Evolutionary conservation across 768 basidiomycete species (phyloP).

Genomic region (Clathrus columnatus): DNA sequence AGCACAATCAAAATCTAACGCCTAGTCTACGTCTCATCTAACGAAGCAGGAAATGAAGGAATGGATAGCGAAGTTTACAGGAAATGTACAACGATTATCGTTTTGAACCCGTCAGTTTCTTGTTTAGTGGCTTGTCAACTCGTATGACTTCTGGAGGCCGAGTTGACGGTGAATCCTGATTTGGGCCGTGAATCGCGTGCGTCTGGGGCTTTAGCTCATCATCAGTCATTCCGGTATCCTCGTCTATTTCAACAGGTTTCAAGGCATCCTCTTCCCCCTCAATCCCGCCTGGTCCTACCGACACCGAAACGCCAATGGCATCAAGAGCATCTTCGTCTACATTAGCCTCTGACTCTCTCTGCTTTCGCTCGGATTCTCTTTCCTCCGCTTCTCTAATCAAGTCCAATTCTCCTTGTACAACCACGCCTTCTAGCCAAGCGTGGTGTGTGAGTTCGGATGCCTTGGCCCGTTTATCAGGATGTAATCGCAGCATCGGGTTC

Average conservation of each 20-base stretch:
- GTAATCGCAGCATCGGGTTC: conserved; percentile 81
- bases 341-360: conserved; percentile 24
- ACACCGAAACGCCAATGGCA: conserved; percentile 81
- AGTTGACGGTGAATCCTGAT: not conserved
- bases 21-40: too few species aligned
- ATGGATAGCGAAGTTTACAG: too few species aligned
- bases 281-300: conserved; percentile 63
- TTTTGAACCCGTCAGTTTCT: conserved; percentile 1
- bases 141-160: conserved; percentile 1
- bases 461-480: conserved; percentile 81
- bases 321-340: conserved; percentile 74
- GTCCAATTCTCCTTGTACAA: conserved; percentile 88
- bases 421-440: conserved; percentile 75
- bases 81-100: not conserved
- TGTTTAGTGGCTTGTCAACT: not conserved
- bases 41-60: too few species aligned
- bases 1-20: too few species aligned
- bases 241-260: conserved; percentile 51
- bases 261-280: conserved; percentile 51
- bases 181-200: not conserved
- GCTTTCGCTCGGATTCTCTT: conserved; percentile 28
- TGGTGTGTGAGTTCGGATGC: conserved; percentile 83
- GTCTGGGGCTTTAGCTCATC: not conserved
- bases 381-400: conserved; percentile 58
- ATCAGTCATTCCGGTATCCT: conserved; percentile 36